Percentiles rank a stretch among this genome's conserved stretches.
Evolutionary conservation across 768 basidiomycete genomes (phyloP).

Genomic region (Lactarius sp.): DNA sequence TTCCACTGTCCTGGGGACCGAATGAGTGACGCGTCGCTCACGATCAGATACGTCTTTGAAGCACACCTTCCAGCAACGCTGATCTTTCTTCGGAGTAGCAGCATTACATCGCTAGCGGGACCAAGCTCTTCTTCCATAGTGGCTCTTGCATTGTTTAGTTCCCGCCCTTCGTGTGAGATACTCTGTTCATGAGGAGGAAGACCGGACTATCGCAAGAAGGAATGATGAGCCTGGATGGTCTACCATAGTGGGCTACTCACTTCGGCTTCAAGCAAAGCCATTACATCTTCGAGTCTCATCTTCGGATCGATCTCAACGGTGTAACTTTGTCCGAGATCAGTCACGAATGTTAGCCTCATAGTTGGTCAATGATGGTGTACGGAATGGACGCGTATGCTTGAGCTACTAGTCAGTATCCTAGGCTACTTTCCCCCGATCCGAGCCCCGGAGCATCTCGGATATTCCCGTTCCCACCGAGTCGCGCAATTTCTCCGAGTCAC

Average conservation of each 20-base stretch:
- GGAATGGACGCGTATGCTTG: neutral
- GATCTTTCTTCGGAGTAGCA: slow-evolving; percentile 63
- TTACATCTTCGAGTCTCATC: slow-evolving; percentile 90
- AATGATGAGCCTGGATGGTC: neutral
- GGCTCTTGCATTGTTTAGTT: slow-evolving; percentile 58
- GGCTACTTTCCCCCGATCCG: too few relatives aligned
- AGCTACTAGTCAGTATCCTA: neutral
- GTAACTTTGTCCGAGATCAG: slow-evolving; percentile 59
- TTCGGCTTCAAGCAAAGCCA: slow-evolving; percentile 93
- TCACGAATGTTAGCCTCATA: slow-evolving; percentile 73
- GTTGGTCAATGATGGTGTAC: neutral
- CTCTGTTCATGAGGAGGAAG: slow-evolving; percentile 69
- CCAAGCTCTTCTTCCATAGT: slow-evolving; percentile 62
- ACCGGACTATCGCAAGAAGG: slow-evolving; percentile 51
- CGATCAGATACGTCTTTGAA: neutral
- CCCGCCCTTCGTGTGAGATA: slow-evolving; percentile 61
- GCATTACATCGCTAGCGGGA: slow-evolving; percentile 58
- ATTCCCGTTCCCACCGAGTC: too few relatives aligned
- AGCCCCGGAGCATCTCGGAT: too few relatives aligned
- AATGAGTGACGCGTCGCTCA: slow-evolving; percentile 8
- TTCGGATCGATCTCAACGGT: slow-evolving; percentile 79
- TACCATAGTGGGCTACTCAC: slow-evolving; percentile 43
- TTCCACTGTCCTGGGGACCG: slow-evolving; percentile 50
- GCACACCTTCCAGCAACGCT: slow-evolving; percentile 42
- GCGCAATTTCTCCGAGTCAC: too few relatives aligned